Evolutionary conservation across 2,329 filamentous ascomycete species (phyloP), one percentile per base, ranked within the genome.

Genomic region (Botrytis sinoallii): DNA sequence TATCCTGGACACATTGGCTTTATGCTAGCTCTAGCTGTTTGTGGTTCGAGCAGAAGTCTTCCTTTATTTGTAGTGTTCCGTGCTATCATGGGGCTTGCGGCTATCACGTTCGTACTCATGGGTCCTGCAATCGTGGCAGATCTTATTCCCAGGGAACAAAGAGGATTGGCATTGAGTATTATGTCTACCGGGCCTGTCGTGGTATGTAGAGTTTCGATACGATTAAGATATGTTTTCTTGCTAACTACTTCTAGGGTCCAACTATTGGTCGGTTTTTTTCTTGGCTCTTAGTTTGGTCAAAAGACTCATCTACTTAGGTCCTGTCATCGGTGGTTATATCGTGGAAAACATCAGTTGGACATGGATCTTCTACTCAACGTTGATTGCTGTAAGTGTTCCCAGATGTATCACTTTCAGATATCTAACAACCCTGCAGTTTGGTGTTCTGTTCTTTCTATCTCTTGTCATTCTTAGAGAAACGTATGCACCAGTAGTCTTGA

Each of bases 291-390:
- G 3, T 14, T 40, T 20, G n/a, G n/a, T 12, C 25, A n/a, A 29
- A 20, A 67, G 0, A 29, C 44, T 67, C 32, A n/a, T 57, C 52
- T 78, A 75, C 76, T 77, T 10, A 59, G 85, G 83, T 0, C 84
- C 84, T 8, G 81, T 89, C 3, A 85, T 85, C 57, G 87, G 88
- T 12, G 87, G 86, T 0, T 88, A 86, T 74, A 80, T 88, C 0
- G 83, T 84, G 0, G 79, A 84, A 52, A 83, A 82, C 6, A 79
- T 79, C 40, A 85, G 85, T 5, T 89, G 87, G 87, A 79, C 86
- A 57, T 89, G 87, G 87, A 82, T 85, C 1, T 86, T 87, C 73
- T 87, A 85, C 82, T 79, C 86, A 20, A 82, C 86, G 12, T 81
- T 84, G 16, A 86, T 87, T 52, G 79, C 82, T 69, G 84, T 83